A percentile compares a stretch with the other conserved stretches of the same genome.
Evolutionary conservation across 1,139 yeast species (phyloP).

Genomic region (Fermentozyma sake): DNA sequence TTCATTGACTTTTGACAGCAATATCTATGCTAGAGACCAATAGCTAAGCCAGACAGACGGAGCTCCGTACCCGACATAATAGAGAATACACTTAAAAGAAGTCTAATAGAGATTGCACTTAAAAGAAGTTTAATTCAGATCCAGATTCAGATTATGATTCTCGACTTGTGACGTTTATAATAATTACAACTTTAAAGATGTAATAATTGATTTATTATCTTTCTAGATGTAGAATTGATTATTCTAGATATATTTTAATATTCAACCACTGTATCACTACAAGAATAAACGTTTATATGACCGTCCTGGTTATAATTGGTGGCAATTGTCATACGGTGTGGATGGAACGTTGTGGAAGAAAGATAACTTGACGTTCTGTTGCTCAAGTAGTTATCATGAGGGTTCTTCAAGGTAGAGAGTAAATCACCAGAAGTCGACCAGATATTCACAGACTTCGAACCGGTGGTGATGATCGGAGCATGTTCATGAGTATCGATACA

Average conservation of each 20-base stretch:
- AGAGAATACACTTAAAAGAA: no score
- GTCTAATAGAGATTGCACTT: no score
- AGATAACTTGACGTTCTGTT: slow-evolving; percentile 50
- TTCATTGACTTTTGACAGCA: no score
- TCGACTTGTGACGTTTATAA: no score
- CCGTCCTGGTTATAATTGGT: slow-evolving; percentile 80
- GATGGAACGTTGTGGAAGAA: slow-evolving; percentile 75
- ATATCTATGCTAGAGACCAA: no score
- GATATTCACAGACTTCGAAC: slow-evolving; percentile 72
- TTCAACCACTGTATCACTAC: slow-evolving; percentile 38
- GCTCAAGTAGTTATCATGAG: slow-evolving; percentile 41
- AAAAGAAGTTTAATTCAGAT: no score
- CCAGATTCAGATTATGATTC: no score
- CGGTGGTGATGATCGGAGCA: slow-evolving; percentile 89
- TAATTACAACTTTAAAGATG: no score
- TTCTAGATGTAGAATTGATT: no score
- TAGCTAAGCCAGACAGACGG: no score
- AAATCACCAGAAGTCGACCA: slow-evolving; percentile 86
- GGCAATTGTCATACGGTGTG: slow-evolving; percentile 92
- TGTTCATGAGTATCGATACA: slow-evolving; percentile 88
- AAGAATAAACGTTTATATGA: slow-evolving; percentile 58
- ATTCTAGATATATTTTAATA: slow-evolving; percentile 17
- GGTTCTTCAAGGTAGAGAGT: slow-evolving; percentile 58
- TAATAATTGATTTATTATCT: no score
- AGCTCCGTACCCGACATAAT: no score